Percentiles rank a stretch among this genome's conserved stretches.
phyloP scores from a whole-genome alignment of 2,329 filamentous ascomycete species.

The Intubia oerlemansii region DNA sequence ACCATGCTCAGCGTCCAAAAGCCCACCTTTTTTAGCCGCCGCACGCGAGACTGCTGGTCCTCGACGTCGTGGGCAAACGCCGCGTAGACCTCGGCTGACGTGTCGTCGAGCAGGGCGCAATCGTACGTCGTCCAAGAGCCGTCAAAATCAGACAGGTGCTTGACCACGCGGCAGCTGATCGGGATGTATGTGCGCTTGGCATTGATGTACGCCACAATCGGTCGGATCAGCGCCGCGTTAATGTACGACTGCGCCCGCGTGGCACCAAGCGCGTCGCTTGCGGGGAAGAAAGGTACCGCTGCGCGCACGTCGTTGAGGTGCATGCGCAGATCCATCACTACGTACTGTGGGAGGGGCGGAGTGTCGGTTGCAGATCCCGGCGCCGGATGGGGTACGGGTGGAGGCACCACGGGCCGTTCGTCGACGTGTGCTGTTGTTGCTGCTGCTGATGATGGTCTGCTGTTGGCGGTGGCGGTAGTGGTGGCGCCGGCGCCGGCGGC shows the following conservation, averaged over 20 bases:
- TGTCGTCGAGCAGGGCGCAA: conserved; percentile 80
- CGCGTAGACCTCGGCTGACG: conserved; percentile 82
- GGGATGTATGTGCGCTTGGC: conserved; percentile 88
- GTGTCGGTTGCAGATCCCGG: too few species aligned
- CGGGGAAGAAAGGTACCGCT: conserved; percentile 65
- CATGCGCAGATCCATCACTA: conserved; percentile 88
- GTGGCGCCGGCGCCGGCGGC: neutral
- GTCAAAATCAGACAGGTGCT: conserved; percentile 73
- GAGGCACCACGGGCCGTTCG: too few species aligned
- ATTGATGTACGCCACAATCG: conserved; percentile 97
- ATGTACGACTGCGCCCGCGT: conserved; percentile 83
- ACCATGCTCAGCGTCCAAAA: conserved; percentile 89
- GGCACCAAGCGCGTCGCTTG: conserved; percentile 8
- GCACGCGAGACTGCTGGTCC: conserved; percentile 66
- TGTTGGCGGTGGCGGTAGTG: neutral
- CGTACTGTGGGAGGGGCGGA: conserved; percentile 47
- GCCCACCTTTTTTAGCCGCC: conserved; percentile 78
- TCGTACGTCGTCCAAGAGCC: conserved; percentile 91
- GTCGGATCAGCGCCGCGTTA: conserved; percentile 83
- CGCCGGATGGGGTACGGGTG: neutral
- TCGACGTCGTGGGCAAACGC: conserved; percentile 84
- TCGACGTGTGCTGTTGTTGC: too few species aligned
- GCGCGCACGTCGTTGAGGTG: conserved; percentile 90
- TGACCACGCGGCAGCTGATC: conserved; percentile 84
- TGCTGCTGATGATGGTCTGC: neutral